These are phyloP conservation scores for Lasiodiplodia sp. DNA, from an alignment of 2,329 filamentous ascomycete genomes.

Conservation along the genomic window DNA sequence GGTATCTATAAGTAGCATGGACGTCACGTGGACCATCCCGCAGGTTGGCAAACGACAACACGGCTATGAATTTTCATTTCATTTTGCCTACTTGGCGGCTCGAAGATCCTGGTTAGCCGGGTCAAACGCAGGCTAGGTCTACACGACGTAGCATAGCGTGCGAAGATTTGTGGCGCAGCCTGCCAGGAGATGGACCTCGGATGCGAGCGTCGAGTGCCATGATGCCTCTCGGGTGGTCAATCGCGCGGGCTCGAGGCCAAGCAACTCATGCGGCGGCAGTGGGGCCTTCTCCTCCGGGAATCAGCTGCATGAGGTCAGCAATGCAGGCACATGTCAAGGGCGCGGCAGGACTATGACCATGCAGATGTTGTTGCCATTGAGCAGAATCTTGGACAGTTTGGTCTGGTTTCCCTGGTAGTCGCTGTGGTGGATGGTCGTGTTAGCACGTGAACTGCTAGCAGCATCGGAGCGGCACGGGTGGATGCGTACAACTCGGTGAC, in stretches of 20 bases:
- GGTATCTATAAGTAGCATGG: background rate
- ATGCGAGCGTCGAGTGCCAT: background rate
- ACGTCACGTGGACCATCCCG: background rate
- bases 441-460: background rate
- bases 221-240: background rate
- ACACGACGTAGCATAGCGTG: background rate
- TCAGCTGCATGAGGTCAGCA: constrained; percentile 28
- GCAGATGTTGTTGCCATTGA: constrained; percentile 99
- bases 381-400: constrained; percentile 90
- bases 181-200: background rate
- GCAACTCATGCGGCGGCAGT: constrained; percentile 4
- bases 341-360: constrained; percentile 71
- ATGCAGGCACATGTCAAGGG: background rate
- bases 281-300: constrained; percentile 34
- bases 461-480: background rate
- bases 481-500: constrained; percentile 87
- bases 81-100: background rate
- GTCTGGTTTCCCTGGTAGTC: constrained; percentile 89
- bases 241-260: too few species aligned
- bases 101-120: background rate
- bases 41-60: background rate
- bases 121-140: background rate
- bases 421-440: constrained; percentile 55
- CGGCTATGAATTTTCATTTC: background rate
- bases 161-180: background rate